Conservation (phyloP, 2,329 filamentous ascomycete species). For the Parafenestella ontariensis region DNA sequence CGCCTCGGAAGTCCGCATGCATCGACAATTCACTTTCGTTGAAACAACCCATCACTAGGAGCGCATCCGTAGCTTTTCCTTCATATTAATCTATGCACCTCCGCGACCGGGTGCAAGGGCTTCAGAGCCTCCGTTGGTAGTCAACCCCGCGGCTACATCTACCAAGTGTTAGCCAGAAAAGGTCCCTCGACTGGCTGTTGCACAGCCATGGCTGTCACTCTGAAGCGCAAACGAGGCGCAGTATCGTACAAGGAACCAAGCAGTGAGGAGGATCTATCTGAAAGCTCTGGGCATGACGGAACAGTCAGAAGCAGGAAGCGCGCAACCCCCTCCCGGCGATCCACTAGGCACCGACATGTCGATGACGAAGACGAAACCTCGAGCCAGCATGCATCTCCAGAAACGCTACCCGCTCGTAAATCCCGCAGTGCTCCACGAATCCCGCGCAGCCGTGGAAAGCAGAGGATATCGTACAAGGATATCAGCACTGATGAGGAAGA, state of each 20-base stretch:
- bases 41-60: neutral
- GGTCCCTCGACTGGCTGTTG: neutral
- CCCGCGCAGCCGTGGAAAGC: conserved; percentile 19
- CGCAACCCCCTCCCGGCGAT: conserved; percentile 30
- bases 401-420: conserved; percentile 6
- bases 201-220: conserved; percentile 33
- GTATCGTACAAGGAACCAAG: conserved; percentile 49
- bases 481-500: conserved; percentile 41
- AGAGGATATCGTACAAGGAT: conserved; percentile 42
- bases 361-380: conserved; percentile 22
- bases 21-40: conserved; percentile 9
- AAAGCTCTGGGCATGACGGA: conserved; percentile 23
- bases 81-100: conserved; percentile 5
- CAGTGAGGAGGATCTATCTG: conserved; percentile 40
- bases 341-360: conserved; percentile 26
- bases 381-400: conserved; percentile 10
- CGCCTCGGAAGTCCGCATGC: conserved; percentile 11
- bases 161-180: neutral
- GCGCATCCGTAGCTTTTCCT: neutral
- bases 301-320: conserved; percentile 17
- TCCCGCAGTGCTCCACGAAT: conserved; percentile 4
- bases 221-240: conserved; percentile 46
- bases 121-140: neutral
- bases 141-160: neutral
- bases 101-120: conserved; percentile 3